Evolutionary conservation across 441 rosid species (phyloP).

Genomic region (Populus hybrid): DNA sequence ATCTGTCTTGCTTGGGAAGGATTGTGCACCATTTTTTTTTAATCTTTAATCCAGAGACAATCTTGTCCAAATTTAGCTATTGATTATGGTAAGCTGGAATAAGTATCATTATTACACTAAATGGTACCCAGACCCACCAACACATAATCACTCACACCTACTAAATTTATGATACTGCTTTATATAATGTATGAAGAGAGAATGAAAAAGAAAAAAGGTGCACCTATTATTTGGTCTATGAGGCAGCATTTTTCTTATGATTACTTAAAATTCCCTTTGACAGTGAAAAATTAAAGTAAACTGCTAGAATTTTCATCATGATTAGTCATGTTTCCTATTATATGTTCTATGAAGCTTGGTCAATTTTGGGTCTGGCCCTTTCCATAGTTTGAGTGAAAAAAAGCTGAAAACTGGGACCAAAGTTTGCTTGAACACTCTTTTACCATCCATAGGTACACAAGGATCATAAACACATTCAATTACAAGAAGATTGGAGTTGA

Average conservation of each 20-base stretch:
- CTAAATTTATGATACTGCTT: background rate
- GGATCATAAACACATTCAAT: background rate
- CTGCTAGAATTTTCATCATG: background rate
- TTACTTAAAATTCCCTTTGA: background rate
- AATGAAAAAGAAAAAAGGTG: background rate
- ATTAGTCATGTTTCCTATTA: background rate
- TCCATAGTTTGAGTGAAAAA: background rate
- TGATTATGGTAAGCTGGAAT: background rate
- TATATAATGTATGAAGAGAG: background rate
- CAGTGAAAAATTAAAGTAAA: background rate
- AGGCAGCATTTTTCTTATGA: no score
- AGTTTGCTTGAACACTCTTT: background rate
- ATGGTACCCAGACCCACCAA: background rate
- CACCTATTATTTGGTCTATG: background rate
- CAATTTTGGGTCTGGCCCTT: background rate
- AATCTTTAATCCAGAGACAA: background rate
- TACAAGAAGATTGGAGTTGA: background rate
- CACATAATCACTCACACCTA: slow-evolving; percentile 5
- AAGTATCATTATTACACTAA: background rate
- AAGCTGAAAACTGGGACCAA: background rate
- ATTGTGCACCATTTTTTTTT: background rate
- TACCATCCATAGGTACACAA: background rate
- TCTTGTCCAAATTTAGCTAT: background rate
- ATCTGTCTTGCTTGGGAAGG: background rate
- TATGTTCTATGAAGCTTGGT: no score